Evolutionary conservation across 2,329 filamentous ascomycete genomes (phyloP).

Genomic region (Teratosphaeria nubilosa): DNA sequence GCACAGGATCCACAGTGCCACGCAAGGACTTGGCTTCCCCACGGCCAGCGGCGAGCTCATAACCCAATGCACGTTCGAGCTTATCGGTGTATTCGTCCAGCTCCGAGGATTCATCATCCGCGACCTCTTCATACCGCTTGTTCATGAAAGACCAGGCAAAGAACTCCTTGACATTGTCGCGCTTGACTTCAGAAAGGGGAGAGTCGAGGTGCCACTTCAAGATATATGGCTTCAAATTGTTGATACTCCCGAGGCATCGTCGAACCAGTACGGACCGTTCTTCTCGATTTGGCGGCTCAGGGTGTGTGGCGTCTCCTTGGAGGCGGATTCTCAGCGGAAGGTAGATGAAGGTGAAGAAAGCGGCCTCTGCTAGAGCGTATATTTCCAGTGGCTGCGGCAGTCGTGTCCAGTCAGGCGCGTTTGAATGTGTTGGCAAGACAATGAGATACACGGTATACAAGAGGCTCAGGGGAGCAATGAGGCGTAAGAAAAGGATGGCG

Average conservation of each 20-base stretch:
- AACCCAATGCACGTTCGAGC: constrained; percentile 43
- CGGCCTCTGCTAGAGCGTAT: constrained; percentile 38
- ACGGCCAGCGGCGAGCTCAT: constrained; percentile 40
- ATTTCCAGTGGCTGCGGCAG: constrained; percentile 24
- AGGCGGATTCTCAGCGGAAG: constrained; percentile 40
- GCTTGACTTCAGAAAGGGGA: constrained; percentile 42
- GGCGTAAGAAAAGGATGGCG: constrained; percentile 3
- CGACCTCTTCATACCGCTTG: constrained; percentile 48
- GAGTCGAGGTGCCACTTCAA: constrained; percentile 53
- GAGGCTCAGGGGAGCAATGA: constrained; percentile 3
- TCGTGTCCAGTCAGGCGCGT: neutral
- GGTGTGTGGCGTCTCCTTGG: constrained; percentile 41
- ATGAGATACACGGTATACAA: neutral
- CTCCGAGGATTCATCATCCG: constrained; percentile 32
- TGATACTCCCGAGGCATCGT: constrained; percentile 43
- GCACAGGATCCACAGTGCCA: constrained; percentile 6
- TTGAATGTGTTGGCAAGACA: neutral
- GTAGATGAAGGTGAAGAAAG: constrained; percentile 44
- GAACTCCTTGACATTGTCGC: constrained; percentile 56
- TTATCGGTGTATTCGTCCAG: constrained; percentile 42
- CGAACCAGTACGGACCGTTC: constrained; percentile 46
- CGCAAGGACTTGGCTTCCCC: constrained; percentile 39
- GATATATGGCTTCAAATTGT: constrained; percentile 46
- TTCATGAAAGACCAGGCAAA: constrained; percentile 51
- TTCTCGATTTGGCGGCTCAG: constrained; percentile 30